Base-by-base conservation (phyloP, 176 grass and related monocot genomes). In the Rhynchospora breviuscula region DNA sequence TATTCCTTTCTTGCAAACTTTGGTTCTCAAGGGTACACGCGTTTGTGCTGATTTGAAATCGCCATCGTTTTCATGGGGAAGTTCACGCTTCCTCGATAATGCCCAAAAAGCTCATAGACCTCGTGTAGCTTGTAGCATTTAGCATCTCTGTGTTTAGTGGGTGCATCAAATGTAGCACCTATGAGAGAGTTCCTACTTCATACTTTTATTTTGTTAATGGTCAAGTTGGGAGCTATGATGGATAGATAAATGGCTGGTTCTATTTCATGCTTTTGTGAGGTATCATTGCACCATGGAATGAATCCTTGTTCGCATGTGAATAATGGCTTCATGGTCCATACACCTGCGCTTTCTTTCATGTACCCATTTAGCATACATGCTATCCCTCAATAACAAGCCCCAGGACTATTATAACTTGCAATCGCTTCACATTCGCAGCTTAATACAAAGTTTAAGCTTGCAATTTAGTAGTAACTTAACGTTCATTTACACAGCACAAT, bases 21-120 rank as follows among this genome's bases (percentile, higher is more conserved):
- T 17, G 6, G 11, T 15, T 35, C 33, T 67, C 2, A 0, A 77
- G 12, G 23, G 45, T 12, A 13, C 40, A 51, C 21, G 72, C 48
- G 29, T 67, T 12, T 64, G 61, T 64, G 61, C 71, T 78, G 45
- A 31, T 78, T 25, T 56, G 44, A 58, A 17, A 19, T 35, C 9
- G 52, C 75, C 12, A 79, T 59, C 23, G 51, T 79, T 79, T 79
- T 79, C 48, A 19, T 62, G 8, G 57, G 35, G n/a, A 63, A 62
- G 13, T 45, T 21, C 56, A 47, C 19, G 57, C 78, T 47, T 63
- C 43, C 29, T 57, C 13, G 11, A 62, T 61, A 54, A 48, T 76
- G 43, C 18, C 40, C 19, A 46, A 47, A 11, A 63, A 40, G 35
- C 2, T 45, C 59, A 81, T 87, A 85, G 5, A 56, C 53, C n/a